Base-by-base conservation (phyloP, 768 basidiomycete species). In the Clavaria fumosa region DNA sequence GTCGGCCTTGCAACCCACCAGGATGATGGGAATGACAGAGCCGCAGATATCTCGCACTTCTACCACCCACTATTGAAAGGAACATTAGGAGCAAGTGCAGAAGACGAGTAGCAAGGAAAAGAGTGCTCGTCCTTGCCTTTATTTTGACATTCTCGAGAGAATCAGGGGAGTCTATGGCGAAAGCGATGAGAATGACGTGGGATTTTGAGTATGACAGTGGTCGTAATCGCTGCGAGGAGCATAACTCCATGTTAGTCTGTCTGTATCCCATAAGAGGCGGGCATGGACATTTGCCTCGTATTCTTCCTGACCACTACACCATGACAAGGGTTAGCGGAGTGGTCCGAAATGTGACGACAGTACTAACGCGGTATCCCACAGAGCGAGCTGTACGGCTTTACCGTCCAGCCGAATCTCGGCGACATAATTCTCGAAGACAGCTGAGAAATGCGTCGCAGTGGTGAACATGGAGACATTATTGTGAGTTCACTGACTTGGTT, bases 321-420 rank as follows among this genome's bases (percentile, higher is more conserved):
- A 43, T 42, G 31, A 46, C 40, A 36, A 36, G 44, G 30, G 33
- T 26, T 37, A 21, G 30, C 27, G 45, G 14, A 42, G 37, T 37
- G 41, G 39, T 39, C 31, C 28, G 9, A 19, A 42, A 30, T 30
- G 27, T 18, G 32, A 27, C 21, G 39, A 33, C 34, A 39, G 26
- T 38, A 78, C 85, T 59, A 56, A 95, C 91, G 95, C 95, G 38
- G 95, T 97, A 69, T 99, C 95, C 95, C 95, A 97, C 31, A 97
- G 61, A 28, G 95, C 93, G 41, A 97, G 61, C 57, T 97, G 91
- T 12, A 99, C 88, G 24, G 91, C 86, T 59, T 97, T 97, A 47
- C 90, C 90, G 58, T 99, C 95, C 37, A 99, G 66, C 48, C 88
- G 69, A 51, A 99, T 96, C 66, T 99, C 95, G 33, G 95, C 93